phyloP scores from a whole-genome alignment of 495 filamentous ascomycete species.

The Lasiosphaeriaceae sp. region DNA sequence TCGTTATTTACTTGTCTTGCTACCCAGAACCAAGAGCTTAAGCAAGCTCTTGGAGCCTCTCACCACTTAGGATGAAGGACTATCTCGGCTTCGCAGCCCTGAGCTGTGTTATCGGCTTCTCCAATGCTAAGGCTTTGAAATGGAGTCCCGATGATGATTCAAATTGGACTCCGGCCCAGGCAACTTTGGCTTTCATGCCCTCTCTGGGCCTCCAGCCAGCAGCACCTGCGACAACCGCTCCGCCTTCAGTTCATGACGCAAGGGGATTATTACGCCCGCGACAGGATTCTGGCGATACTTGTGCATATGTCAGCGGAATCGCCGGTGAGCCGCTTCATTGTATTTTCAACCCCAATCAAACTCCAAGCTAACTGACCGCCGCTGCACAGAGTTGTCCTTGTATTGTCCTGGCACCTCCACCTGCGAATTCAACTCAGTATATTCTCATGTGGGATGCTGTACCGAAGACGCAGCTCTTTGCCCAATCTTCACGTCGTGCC shows the following conservation, averaged over 20 bases:
- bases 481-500: constrained; percentile 20
- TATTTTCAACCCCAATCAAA: not conserved
- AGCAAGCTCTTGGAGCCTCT: not conserved
- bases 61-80: constrained; percentile 10
- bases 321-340: constrained; percentile 7
- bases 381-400: constrained; percentile 2
- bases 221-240: constrained; percentile 10
- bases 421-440: constrained; percentile 21
- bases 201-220: constrained; percentile 9
- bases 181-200: constrained; percentile 23
- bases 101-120: constrained; percentile 16
- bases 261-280: not conserved
- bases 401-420: constrained; percentile 17
- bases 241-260: not conserved
- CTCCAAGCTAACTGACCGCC: not conserved
- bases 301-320: constrained; percentile 20
- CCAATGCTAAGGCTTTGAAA: constrained; percentile 16
- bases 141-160: constrained; percentile 15
- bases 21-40: not conserved
- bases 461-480: constrained; percentile 13
- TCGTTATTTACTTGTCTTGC: not conserved
- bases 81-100: constrained; percentile 14
- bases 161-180: constrained; percentile 15
- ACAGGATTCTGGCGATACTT: constrained; percentile 20
- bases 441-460: constrained; percentile 28